Conservation (phyloP, 202 grass and related monocot genomes). For the Schoenoplectus triqueter region DNA sequence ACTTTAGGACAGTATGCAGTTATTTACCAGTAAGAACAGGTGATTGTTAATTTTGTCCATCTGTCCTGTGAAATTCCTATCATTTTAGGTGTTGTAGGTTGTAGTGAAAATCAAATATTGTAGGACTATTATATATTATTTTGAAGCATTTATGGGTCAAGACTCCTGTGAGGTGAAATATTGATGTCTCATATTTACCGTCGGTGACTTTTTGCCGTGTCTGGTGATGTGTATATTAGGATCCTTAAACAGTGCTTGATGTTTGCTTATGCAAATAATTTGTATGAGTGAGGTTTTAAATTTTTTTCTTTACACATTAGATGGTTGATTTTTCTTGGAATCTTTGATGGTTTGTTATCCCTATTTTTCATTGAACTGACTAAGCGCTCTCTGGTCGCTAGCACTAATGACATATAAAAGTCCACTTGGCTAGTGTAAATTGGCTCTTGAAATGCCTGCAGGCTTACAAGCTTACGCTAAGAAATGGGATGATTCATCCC, state of each 20-base stretch:
- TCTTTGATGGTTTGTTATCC: too few species aligned
- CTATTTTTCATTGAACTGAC: not conserved
- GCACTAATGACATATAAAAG: not conserved
- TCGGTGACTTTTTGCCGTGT: not conserved
- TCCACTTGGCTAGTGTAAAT: not conserved
- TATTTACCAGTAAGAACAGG: slow-evolving; percentile 1
- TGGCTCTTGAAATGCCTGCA: not conserved
- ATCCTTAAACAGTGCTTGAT: not conserved
- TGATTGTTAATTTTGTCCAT: slow-evolving; percentile 22
- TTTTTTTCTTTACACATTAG: not conserved
- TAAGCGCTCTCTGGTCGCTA: not conserved
- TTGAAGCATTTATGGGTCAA: not conserved
- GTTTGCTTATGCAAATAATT: not conserved
- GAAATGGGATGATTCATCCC: not conserved
- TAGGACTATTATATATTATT: not conserved
- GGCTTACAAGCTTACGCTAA: not conserved
- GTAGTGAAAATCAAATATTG: not conserved
- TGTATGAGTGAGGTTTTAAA: not conserved
- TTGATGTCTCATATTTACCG: not conserved
- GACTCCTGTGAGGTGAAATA: not conserved
- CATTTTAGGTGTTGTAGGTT: not conserved
- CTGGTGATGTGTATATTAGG: not conserved
- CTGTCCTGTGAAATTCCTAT: slow-evolving; percentile 28
- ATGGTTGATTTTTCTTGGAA: not conserved
- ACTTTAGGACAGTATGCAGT: not conserved